These are phyloP conservation scores for Sporothrix pseudoabietina DNA, from an alignment of 2,329 filamentous ascomycete species.

Conservation along the genomic window DNA sequence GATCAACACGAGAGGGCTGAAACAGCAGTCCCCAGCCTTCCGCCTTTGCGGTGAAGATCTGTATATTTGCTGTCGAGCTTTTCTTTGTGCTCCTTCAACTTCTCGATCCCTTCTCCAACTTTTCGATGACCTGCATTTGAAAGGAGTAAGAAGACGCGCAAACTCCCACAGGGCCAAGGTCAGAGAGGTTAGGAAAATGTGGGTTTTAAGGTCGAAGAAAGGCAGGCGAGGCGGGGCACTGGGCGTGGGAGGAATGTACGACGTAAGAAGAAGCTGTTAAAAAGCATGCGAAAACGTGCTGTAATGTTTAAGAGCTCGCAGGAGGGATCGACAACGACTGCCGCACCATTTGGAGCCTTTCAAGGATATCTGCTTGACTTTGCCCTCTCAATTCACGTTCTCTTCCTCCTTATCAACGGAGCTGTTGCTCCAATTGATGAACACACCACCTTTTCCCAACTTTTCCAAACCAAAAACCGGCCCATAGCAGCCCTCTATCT, in stretches of 20 bases:
- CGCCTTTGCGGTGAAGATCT: neutral
- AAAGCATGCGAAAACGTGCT: neutral
- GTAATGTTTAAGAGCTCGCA: neutral
- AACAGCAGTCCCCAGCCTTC: neutral
- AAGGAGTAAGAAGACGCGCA: slow-evolving; percentile 14
- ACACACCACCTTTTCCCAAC: slow-evolving; percentile 3
- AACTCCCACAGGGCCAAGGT: slow-evolving; percentile 9
- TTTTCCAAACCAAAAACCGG: slow-evolving; percentile 12
- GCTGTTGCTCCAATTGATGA: slow-evolving; percentile 4
- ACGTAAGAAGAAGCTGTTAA: neutral
- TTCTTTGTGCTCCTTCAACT: neutral
- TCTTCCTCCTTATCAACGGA: slow-evolving; percentile 1
- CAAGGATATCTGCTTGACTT: neutral
- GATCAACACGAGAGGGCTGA: slow-evolving; percentile 17
- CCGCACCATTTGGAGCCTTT: neutral
- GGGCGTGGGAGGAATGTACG: neutral
- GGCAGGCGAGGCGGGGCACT: no score
- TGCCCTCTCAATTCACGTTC: neutral
- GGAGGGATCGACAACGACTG: slow-evolving; percentile 14
- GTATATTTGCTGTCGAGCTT: neutral
- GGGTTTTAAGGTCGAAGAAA: neutral
- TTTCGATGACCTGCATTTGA: neutral
- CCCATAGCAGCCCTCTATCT: slow-evolving; percentile 20
- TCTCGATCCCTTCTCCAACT: neutral
- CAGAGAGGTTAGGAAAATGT: neutral